Conservation (phyloP, 495 filamentous ascomycete genomes). For the Penicillium malachiteum region DNA sequence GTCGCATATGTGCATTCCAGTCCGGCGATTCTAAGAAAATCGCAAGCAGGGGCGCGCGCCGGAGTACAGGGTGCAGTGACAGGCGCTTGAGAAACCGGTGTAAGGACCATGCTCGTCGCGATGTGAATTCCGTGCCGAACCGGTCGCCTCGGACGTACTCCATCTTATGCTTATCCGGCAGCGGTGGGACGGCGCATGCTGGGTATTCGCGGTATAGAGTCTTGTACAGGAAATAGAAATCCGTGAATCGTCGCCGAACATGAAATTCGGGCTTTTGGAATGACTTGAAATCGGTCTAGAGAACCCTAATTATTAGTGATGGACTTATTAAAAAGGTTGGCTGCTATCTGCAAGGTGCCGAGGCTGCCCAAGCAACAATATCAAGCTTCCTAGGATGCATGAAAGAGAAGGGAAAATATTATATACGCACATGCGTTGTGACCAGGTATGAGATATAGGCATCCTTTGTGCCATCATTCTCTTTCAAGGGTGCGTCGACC, state of each 20-base stretch:
- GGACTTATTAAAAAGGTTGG: not conserved
- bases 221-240: conserved; percentile 97
- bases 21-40: conserved; percentile 89
- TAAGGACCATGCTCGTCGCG: conserved; percentile 82
- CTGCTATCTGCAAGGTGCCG: not conserved
- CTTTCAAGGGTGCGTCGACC: conserved; percentile 81
- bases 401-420: conserved; percentile 8
- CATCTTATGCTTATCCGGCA: conserved; percentile 99
- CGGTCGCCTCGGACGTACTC: conserved; percentile 95
- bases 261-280: conserved; percentile 76
- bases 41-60: conserved; percentile 75
- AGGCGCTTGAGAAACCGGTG: conserved; percentile 88
- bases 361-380: conserved; percentile 20
- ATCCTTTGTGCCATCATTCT: conserved; percentile 96
- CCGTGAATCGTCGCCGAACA: conserved; percentile 89
- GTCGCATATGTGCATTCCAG: conserved; percentile 94
- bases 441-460: conserved; percentile 94
- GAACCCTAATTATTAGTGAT: conserved; percentile 13
- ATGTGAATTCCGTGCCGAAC: conserved; percentile 92
- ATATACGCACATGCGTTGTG: conserved; percentile 71
- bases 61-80: conserved; percentile 83
- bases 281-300: conserved; percentile 85
- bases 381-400: not conserved
- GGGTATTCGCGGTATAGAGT: conserved; percentile 82
- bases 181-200: conserved; percentile 85